Conservation (phyloP, 495 filamentous ascomycete species). For the Tuber magnatum region DNA sequence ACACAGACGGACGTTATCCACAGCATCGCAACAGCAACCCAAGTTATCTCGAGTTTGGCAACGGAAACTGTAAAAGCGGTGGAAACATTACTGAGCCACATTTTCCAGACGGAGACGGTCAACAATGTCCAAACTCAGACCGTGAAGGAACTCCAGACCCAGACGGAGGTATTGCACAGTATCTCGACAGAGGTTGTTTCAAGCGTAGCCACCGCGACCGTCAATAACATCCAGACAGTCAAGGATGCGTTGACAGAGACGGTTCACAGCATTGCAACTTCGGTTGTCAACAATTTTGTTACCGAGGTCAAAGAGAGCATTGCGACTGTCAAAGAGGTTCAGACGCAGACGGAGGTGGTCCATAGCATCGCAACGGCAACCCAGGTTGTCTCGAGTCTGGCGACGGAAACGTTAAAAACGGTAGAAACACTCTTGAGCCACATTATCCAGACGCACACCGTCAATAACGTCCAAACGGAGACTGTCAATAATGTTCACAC, state of each 20-base stretch:
- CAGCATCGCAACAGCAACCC: slow-evolving; percentile 24
- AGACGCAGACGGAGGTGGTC: slow-evolving; percentile 18
- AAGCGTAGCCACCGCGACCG: slow-evolving; percentile 20
- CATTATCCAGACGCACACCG: slow-evolving; percentile 7
- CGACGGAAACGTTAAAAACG: slow-evolving; percentile 13
- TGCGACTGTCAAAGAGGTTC: slow-evolving; percentile 17
- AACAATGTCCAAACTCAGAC: slow-evolving; percentile 14
- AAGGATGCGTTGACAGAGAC: slow-evolving; percentile 8
- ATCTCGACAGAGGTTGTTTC: slow-evolving; percentile 11
- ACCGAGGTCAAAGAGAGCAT: slow-evolving; percentile 15
- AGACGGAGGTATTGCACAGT: slow-evolving; percentile 1
- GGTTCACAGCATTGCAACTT: slow-evolving; percentile 13
- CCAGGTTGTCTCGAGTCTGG: slow-evolving; percentile 13
- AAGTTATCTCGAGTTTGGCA: slow-evolving; percentile 13
- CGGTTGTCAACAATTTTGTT: slow-evolving; percentile 16
- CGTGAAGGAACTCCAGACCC: slow-evolving; percentile 4
- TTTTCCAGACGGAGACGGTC: slow-evolving; percentile 14
- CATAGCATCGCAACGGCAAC: slow-evolving; percentile 13
- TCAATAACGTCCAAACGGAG: slow-evolving; percentile 22
- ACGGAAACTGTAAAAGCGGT: slow-evolving; percentile 10
- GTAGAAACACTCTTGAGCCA: neutral
- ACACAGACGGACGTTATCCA: slow-evolving; percentile 22
- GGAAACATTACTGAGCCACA: neutral
- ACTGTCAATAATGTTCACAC: slow-evolving; percentile 10
- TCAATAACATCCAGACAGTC: slow-evolving; percentile 12